These are phyloP conservation scores for Zanthoxylum bungeanum DNA, from an alignment of 345 rosid species.

Conservation along the genomic window DNA sequence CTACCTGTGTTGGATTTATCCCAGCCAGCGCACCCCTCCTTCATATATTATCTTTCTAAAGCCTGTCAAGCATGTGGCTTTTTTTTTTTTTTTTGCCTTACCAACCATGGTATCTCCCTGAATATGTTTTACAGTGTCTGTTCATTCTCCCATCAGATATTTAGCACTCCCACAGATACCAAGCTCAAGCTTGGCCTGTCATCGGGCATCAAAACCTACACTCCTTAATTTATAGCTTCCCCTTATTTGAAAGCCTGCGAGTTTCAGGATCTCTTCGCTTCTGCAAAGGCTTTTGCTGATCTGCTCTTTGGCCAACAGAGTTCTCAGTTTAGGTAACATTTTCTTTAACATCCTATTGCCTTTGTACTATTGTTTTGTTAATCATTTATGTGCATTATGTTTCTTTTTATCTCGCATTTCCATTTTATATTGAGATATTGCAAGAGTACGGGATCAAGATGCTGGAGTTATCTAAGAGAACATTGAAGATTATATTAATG, in stretches of 20 bases:
- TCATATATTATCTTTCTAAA: slow-evolving; percentile 44
- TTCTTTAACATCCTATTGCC: not conserved
- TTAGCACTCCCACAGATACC: slow-evolving; percentile 45
- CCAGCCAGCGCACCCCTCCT: slow-evolving; percentile 36
- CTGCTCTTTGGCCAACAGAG: slow-evolving; percentile 41
- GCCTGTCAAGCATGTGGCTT: slow-evolving; percentile 76
- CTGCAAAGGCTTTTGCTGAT: slow-evolving; percentile 51
- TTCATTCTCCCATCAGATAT: slow-evolving; percentile 41
- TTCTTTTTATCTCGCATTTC: not conserved
- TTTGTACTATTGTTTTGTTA: not conserved
- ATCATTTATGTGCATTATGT: slow-evolving; percentile 8
- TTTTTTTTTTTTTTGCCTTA: slow-evolving; percentile 64
- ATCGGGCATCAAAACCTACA: slow-evolving; percentile 43
- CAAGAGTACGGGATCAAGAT: slow-evolving; percentile 60
- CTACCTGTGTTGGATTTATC: slow-evolving; percentile 74
- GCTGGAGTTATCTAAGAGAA: slow-evolving; percentile 50
- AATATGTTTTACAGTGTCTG: slow-evolving; percentile 34
- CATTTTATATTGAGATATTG: slow-evolving; percentile 39
- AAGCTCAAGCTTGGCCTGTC: slow-evolving; percentile 68
- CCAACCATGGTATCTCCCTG: slow-evolving; percentile 62
- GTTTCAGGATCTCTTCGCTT: slow-evolving; percentile 59
- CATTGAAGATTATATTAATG: slow-evolving; percentile 42
- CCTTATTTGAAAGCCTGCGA: slow-evolving; percentile 69
- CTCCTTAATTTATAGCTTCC: slow-evolving; percentile 76
- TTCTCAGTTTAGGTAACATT: slow-evolving; percentile 47